Base-by-base conservation (phyloP, 2,329 filamentous ascomycete species). In the Davidsoniella neocaledoniae region DNA sequence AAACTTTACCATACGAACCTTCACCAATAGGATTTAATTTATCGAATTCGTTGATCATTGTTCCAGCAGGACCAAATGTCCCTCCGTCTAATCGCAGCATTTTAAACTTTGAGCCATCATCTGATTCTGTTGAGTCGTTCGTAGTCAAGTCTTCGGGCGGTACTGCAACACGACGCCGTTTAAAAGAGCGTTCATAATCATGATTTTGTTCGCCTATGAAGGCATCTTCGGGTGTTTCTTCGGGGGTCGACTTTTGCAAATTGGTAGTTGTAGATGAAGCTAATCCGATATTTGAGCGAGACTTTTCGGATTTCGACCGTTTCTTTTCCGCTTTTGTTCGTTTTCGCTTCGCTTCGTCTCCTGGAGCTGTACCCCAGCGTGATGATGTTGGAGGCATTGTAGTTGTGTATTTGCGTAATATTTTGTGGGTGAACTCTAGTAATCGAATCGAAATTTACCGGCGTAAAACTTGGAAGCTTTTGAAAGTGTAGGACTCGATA, bases 21-120 rank as follows among this genome's bases (percentile, higher is more conserved):
- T 98, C 91, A 64, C 96, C 91, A 59, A 98, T 98, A 62, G 91
- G 84, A 64, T 98, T 98, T 51, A 98, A 71, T 57, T 85, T 83
- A 59, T 95, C 85, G 66, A 88, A 98, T 60, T 86, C 81, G 60
- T 90, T 83, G 23, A 94, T 43, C 8, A n/a, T 82, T 61, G 84
- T 84, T 53, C 83, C 74, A 60, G 82, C 83, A 51, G 67, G 70
- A 46, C 76, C 73, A 78, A 87, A 94, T 56, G 68, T 64, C 8
- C 75, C 74, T 12, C 71, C 69, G 8, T 82, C 74, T 60, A 93
- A 88, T 9, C 83, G 78, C 40, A 95, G 65, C 2, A 94, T 69
- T 9, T 54, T 37, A 25, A 51, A 49, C 55, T 73, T 77, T 1
- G 74, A 64, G 21, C 58, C 61, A n/a, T 60, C 58, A 41, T 55